Evolutionary conservation across 2,329 filamentous ascomycete genomes (phyloP).

Genomic region (Monascus ruber): DNA sequence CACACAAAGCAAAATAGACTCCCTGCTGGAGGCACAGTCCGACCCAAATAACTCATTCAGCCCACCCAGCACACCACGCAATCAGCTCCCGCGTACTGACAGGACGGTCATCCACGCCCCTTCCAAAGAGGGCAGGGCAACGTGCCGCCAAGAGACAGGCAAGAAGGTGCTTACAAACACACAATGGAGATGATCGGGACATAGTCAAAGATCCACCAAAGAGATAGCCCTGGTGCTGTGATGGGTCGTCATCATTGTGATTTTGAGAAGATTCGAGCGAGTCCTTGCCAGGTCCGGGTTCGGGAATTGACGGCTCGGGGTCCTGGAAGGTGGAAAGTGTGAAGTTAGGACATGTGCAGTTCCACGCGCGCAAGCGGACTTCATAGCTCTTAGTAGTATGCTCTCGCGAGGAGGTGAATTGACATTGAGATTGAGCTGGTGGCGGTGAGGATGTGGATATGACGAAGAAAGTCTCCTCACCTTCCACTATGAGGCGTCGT

Average conservation of each 20-base stretch:
- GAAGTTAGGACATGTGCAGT: slow-evolving; percentile 81
- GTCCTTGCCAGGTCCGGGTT: not conserved
- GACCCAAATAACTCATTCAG: slow-evolving; percentile 18
- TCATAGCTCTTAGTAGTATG: slow-evolving; percentile 43
- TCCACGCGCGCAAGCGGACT: slow-evolving; percentile 67
- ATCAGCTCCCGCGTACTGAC: slow-evolving; percentile 58
- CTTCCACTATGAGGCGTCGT: slow-evolving; percentile 35
- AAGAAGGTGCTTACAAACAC: slow-evolving; percentile 71
- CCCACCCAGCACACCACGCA: slow-evolving; percentile 50
- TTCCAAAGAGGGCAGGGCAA: slow-evolving; percentile 48
- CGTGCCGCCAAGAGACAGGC: slow-evolving; percentile 66
- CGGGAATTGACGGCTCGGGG: slow-evolving; percentile 14
- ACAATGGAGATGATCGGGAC: slow-evolving; percentile 25
- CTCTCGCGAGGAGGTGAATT: slow-evolving; percentile 6
- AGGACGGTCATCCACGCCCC: slow-evolving; percentile 42
- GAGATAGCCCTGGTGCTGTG: slow-evolving; percentile 9
- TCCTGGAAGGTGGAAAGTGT: slow-evolving; percentile 56
- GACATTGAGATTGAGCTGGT: slow-evolving; percentile 13
- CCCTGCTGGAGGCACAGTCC: not conserved
- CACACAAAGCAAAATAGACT: no score
- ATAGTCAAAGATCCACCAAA: slow-evolving; percentile 27
- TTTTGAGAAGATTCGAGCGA: not conserved
- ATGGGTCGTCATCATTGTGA: slow-evolving; percentile 4
- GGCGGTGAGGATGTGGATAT: slow-evolving; percentile 42
- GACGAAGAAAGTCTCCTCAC: slow-evolving; percentile 47